phyloP scores from a whole-genome alignment of 805 yeast species.

The Ogataea siamensis region DNA sequence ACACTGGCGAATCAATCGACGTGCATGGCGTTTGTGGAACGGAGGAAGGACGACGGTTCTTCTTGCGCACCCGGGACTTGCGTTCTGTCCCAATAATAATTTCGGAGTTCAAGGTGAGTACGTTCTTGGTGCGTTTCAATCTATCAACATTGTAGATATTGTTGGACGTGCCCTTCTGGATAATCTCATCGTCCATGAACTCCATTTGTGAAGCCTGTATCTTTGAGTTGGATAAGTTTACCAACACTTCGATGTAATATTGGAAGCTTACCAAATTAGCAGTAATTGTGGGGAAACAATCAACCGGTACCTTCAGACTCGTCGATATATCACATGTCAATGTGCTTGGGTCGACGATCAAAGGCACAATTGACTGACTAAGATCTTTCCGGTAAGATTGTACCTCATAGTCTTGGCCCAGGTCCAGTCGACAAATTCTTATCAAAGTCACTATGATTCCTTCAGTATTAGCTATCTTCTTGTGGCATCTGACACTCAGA shows the following conservation, averaged over 20 bases:
- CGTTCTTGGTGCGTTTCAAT: constrained; percentile 71
- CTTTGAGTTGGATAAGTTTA: constrained; percentile 66
- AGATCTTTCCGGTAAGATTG: constrained; percentile 83
- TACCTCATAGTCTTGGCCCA: constrained; percentile 56
- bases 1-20: constrained; percentile 6
- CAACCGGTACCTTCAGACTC: constrained; percentile 72
- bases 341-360: constrained; percentile 70
- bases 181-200: constrained; percentile 26
- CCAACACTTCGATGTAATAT: constrained; percentile 78
- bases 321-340: constrained; percentile 57
- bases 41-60: constrained; percentile 4
- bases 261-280: constrained; percentile 74
- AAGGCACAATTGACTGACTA: constrained; percentile 71
- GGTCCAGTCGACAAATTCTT: constrained; percentile 69
- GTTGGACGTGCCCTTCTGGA: constrained; percentile 18
- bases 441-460: constrained; percentile 80
- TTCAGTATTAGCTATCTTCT: constrained; percentile 62
- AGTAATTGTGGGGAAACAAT: constrained; percentile 79
- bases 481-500: constrained; percentile 64
- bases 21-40: constrained; percentile 8
- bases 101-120: constrained; percentile 77
- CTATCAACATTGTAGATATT: constrained; percentile 75
- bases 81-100: constrained; percentile 79
- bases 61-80: constrained; percentile 32
- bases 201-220: constrained; percentile 19